Evolutionary conservation across 2,329 filamentous ascomycete genomes (phyloP), one percentile per base, ranked within the genome.

Genomic region (Ophiobolus disseminans): DNA sequence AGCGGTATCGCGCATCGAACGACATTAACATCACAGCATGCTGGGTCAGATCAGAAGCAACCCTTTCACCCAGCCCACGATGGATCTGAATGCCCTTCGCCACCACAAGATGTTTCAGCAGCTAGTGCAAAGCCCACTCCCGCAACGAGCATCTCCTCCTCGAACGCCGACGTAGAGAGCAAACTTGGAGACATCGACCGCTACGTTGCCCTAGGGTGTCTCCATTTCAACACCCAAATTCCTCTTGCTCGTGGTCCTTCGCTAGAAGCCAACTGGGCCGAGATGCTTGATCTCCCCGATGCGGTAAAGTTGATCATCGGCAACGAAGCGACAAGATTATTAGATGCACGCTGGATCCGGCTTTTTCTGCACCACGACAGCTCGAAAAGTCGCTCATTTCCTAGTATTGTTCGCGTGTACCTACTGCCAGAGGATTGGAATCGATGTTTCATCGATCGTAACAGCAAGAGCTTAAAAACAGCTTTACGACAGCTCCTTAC

Each of bases 371-470:
- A 62, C 34, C 44, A 40, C 9, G 28, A 40, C 5, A 21, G 28
- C 2, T 10, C 28, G n/a, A 22, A 21, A 9, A 40, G 7, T 16
- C 7, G 6, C 5, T n/a, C 23, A 23, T n/a, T 13, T 11, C 28
- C 16, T 17, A 55, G 43, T 21, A 32, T 73, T 26, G 37, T 84
- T 6, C 79, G 86, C 17, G 75, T 90, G 0, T 86, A 87, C 59
- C 58, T 88, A 3, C 77, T 89, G 2, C 85, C 87, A 2, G 84
- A 88, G 55, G 88, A 92, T 69, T 76, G 84, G 25, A 78, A 80
- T 2, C 79, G 83, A 22, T 66, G 75, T 1, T 67, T 70, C 3
- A 74, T 89, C n/a, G 74, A 81, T 30, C 78, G 84, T 5, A 75
- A 73, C 1, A 74, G 78, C 46, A 59, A 57, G 2, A 67, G 62